Base-by-base conservation (phyloP, 2,329 filamentous ascomycete genomes). In the Alternaria sp. region DNA sequence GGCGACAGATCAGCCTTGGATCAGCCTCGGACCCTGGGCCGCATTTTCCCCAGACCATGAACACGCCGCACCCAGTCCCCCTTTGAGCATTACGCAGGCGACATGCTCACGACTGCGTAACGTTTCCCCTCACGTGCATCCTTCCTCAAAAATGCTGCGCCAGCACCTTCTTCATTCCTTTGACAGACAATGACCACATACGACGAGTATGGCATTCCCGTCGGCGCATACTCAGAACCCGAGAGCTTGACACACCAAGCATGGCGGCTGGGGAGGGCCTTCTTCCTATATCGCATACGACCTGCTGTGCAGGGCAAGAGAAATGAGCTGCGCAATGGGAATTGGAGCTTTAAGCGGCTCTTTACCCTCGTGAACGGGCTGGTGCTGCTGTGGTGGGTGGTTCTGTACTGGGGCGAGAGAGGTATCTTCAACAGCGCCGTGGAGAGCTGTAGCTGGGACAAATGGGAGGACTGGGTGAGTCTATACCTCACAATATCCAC, bases 381-480 rank as follows among this genome's bases (percentile, higher is more conserved):
- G 67, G 88, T 92, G 17, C 76, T 87, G 12, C 62, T 94, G 49
- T 99, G 96, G 95, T 73, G 93, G 44, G 78, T 92, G 21, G 85
- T 91, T 19, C 74, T 99, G 66, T 88, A 96, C 68, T 96, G 92
- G 89, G 93, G 95, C 1, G 96, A 99, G 83, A 86, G 91, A 62
- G 91, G 87, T 80, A 86, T 90, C 36, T 98, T 96, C 79, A 84
- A 86, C 57, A 87, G 87, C 67, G 89, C 87, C 63, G 87, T 97
- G 15, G 83, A 87, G 59, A 85, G 83, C 55, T 99, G 96, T 80
- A 82, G 87, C 58, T 99, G 96, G 96, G 85, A 88, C 36, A 87
- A 87, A 44, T 99, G 96, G 96, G 96, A 99, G 83, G 86, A 88
- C 80, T 99, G 96, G 94, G 93, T 97, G 85, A 69, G 56, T 3